Evolutionary conservation across 2,329 filamentous ascomycete genomes (phyloP).

Genomic region (Ampelomyces quisqualis): DNA sequence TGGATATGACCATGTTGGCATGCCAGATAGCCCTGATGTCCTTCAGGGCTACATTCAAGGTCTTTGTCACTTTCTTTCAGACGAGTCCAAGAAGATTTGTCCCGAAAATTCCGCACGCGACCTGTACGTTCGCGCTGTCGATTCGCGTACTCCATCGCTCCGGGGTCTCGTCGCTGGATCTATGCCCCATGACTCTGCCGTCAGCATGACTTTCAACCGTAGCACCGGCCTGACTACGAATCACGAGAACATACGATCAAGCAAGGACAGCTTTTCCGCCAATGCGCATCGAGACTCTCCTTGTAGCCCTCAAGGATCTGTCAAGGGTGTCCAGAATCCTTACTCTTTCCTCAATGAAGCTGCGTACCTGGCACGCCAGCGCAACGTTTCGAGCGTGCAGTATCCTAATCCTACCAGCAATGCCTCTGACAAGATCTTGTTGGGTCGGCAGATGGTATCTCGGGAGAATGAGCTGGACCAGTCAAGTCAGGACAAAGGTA

Average conservation of each 20-base stretch:
- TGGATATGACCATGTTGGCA: conserved; percentile 38
- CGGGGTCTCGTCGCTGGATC: conserved; percentile 28
- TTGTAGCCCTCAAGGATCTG: conserved; percentile 15
- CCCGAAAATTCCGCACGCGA: conserved; percentile 12
- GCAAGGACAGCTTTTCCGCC: conserved; percentile 9
- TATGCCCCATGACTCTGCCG: conserved; percentile 31
- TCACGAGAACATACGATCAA: conserved; percentile 32
- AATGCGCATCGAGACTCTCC: conserved; percentile 15
- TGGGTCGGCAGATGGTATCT: conserved; percentile 10
- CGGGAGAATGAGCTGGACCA: conserved; percentile 15
- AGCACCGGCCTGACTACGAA: conserved; percentile 10
- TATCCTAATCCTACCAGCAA: conserved; percentile 13
- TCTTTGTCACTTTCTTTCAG: conserved; percentile 31
- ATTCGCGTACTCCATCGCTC: conserved; percentile 27
- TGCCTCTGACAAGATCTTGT: conserved; percentile 13
- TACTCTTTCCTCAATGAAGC: conserved; percentile 18
- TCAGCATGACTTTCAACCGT: conserved; percentile 29
- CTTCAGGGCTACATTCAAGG: conserved; percentile 39
- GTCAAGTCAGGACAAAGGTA: conserved; percentile 21
- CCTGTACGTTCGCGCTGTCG: conserved; percentile 8
- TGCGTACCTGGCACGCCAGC: conserved; percentile 14
- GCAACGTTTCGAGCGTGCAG: conserved; percentile 14
- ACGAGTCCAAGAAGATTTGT: conserved; percentile 26
- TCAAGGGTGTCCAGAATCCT: conserved; percentile 10
- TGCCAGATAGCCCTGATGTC: conserved; percentile 36